Evolutionary conservation across 768 basidiomycete genomes (phyloP).

Genomic region (Boletales sp.): DNA sequence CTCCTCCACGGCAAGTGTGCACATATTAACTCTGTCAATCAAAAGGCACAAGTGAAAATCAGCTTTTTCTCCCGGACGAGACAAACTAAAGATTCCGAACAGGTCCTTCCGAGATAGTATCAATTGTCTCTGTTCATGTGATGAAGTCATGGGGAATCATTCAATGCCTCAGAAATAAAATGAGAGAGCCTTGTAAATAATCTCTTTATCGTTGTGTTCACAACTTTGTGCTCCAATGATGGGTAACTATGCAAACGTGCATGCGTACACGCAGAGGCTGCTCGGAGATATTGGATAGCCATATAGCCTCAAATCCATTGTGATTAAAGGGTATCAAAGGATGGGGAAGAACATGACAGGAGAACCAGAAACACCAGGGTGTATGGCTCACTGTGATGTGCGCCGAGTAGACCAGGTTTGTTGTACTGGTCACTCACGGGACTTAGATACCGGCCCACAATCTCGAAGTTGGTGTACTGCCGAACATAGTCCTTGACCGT

Average conservation of each 20-base stretch:
- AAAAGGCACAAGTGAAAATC: constrained; percentile 15
- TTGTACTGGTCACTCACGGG: constrained; percentile 96
- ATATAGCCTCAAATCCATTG: constrained; percentile 4
- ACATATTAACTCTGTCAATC: constrained; percentile 72
- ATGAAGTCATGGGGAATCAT: too few relatives aligned
- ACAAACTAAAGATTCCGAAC: constrained; percentile 3
- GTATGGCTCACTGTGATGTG: constrained; percentile 68
- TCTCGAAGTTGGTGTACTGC: constrained; percentile 88
- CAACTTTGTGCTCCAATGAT: neutral
- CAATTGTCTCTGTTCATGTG: too few relatives aligned
- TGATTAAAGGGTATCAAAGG: neutral
- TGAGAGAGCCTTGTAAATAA: neutral
- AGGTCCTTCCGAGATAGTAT: too few relatives aligned
- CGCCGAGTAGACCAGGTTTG: constrained; percentile 89
- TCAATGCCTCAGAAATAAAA: too few relatives aligned
- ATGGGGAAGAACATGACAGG: neutral
- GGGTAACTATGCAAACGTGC: neutral
- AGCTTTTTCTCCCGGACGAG: constrained; percentile 14
- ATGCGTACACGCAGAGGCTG: neutral
- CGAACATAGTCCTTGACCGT: constrained; percentile 97
- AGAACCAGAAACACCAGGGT: neutral
- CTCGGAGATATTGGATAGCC: constrained; percentile 15
- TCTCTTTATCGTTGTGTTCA: constrained; percentile 6
- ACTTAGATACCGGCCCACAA: constrained; percentile 93
- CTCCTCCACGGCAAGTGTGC: constrained; percentile 83